Percentiles rank a stretch among this genome's conserved stretches.
Conservation (phyloP, 768 basidiomycete species). For the Phanerochaete carnosa region DNA sequence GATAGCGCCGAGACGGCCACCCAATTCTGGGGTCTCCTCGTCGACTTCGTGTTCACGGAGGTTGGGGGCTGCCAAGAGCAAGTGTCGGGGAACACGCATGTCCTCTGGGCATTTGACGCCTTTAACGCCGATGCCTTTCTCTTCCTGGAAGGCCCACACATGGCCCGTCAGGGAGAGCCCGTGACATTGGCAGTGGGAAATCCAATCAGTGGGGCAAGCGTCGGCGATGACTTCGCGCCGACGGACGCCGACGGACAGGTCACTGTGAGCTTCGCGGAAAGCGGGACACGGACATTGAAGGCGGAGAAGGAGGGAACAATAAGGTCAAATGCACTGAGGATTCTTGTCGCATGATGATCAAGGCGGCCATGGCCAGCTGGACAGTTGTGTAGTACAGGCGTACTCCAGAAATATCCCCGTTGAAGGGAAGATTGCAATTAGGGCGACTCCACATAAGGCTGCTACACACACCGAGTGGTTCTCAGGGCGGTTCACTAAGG, state of each 20-base stretch:
- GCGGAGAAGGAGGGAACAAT: conserved; percentile 31
- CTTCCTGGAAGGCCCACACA: conserved; percentile 31
- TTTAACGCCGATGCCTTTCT: conserved; percentile 31
- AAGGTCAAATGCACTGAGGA: conserved; percentile 28
- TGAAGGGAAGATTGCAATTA: too few relatives aligned
- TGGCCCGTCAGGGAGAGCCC: conserved; percentile 21
- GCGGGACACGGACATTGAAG: conserved; percentile 28
- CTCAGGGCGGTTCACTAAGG: neutral
- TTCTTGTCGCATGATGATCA: neutral
- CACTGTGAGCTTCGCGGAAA: conserved; percentile 22
- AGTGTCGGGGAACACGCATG: conserved; percentile 26
- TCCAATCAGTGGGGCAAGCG: conserved; percentile 32
- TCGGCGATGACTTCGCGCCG: conserved; percentile 15
- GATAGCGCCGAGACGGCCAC: conserved; percentile 26
- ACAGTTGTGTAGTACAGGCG: too few relatives aligned
- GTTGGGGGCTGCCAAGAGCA: conserved; percentile 42
- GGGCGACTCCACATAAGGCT: too few relatives aligned
- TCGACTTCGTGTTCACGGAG: conserved; percentile 32
- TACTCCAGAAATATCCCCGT: too few relatives aligned
- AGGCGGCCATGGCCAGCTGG: too few relatives aligned
- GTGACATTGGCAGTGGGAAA: conserved; percentile 31
- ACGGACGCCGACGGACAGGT: conserved; percentile 27
- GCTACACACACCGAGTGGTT: neutral
- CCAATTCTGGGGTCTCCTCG: conserved; percentile 35
- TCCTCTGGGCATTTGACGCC: conserved; percentile 42